phyloP scores from a whole-genome alignment of 805 yeast species.

The Candida pseudofarinosa region DNA sequence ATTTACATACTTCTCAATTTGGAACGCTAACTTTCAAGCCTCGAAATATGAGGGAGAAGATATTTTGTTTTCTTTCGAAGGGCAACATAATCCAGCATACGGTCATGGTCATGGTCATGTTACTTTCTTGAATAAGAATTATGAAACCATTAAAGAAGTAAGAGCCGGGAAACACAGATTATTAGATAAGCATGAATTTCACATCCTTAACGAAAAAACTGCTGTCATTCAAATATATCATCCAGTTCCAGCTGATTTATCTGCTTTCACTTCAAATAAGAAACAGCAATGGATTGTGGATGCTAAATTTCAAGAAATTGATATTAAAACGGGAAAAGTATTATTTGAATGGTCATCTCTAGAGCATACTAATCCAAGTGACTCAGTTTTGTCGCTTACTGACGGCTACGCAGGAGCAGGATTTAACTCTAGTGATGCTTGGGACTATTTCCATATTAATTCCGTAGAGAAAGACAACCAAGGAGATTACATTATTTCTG shows the following conservation, averaged over 20 bases:
- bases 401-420: slow-evolving; percentile 33
- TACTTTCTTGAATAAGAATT: slow-evolving; percentile 25
- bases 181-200: slow-evolving; percentile 35
- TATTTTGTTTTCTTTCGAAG: slow-evolving; percentile 30
- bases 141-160: slow-evolving; percentile 25
- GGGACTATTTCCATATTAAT: slow-evolving; percentile 39
- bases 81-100: slow-evolving; percentile 25
- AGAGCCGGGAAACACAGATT: slow-evolving; percentile 32
- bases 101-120: slow-evolving; percentile 29
- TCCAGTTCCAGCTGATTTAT: slow-evolving; percentile 26
- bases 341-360: slow-evolving; percentile 31
- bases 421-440: slow-evolving; percentile 27
- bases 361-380: slow-evolving; percentile 30
- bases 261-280: slow-evolving; percentile 19
- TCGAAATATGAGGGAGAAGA: slow-evolving; percentile 19
- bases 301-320: slow-evolving; percentile 33
- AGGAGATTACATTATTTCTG: slow-evolving; percentile 32
- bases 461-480: slow-evolving; percentile 33
- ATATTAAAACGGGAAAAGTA: slow-evolving; percentile 30
- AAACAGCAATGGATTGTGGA: slow-evolving; percentile 32
- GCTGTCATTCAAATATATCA: slow-evolving; percentile 30
- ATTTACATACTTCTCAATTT: slow-evolving; percentile 25
- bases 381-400: slow-evolving; percentile 25
- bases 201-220: slow-evolving; percentile 24
- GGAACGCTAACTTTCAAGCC: slow-evolving; percentile 30